Percentiles rank a stretch among this genome's conserved stretches.
Evolutionary conservation across 768 basidiomycete species (phyloP).

Genomic region (Megacollybia marginata): DNA sequence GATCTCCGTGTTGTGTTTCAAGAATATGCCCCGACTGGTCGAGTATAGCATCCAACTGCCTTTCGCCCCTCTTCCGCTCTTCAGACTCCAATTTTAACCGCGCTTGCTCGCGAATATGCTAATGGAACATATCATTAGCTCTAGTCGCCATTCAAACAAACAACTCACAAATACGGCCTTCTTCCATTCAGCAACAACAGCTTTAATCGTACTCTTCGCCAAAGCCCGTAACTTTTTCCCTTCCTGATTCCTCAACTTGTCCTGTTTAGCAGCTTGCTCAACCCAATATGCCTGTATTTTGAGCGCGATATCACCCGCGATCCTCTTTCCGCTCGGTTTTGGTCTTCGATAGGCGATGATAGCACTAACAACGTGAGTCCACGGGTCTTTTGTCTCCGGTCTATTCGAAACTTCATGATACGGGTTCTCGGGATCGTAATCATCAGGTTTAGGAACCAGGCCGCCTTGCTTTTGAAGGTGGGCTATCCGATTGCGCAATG

Average conservation of each 20-base stretch:
- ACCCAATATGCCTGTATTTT: constrained; percentile 76
- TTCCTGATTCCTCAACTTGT: constrained; percentile 53
- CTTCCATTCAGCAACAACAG: constrained; percentile 79
- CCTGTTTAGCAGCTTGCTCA: constrained; percentile 25
- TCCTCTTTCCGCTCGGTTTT: constrained; percentile 25
- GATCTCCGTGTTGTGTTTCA: constrained; percentile 73
- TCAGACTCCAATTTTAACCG: constrained; percentile 62
- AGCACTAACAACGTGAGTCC: constrained; percentile 53
- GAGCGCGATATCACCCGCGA: constrained; percentile 51
- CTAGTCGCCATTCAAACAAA: not conserved
- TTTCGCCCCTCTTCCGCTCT: constrained; percentile 70
- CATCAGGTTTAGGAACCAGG: too few relatives aligned
- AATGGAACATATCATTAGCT: constrained; percentile 1
- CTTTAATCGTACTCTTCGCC: constrained; percentile 65
- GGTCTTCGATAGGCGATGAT: constrained; percentile 23
- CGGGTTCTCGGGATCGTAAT: too few relatives aligned
- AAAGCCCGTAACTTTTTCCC: constrained; percentile 44
- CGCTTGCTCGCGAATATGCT: constrained; percentile 73
- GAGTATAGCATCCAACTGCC: constrained; percentile 85
- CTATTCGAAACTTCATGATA: too few relatives aligned
- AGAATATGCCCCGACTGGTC: constrained; percentile 84
- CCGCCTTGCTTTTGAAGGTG: constrained; percentile 21
- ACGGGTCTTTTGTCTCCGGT: constrained; percentile 23
- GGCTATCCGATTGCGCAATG: constrained; percentile 34
- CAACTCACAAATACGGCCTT: constrained; percentile 73